Base-by-base conservation (phyloP, 768 basidiomycete genomes). In the Dioszegia hungarica region DNA sequence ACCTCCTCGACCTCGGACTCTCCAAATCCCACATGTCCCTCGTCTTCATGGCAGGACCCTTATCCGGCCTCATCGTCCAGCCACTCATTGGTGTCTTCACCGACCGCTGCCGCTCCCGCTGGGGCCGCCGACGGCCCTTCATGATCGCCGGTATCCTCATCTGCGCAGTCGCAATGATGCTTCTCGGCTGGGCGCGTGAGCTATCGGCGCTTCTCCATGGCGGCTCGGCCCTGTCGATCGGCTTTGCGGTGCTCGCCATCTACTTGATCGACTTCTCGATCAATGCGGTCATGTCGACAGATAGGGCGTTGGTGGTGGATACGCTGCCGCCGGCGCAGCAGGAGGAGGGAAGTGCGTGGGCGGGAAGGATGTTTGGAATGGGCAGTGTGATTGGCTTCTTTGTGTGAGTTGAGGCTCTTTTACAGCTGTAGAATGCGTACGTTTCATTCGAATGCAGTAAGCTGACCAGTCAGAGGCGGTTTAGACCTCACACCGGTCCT, bases 321-420 rank as follows among this genome's bases (percentile, higher is more conserved):
- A 87, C 82, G 0, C 75, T 94, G 3, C 86, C 90, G 0, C 78
- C 87, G 0, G 72, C 81, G 1, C 79, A 83, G 24, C 93, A 98
- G 73, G 84, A 91, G 5, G 79, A 82, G 9, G 92, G 88, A 0
- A 95, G 93, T 70, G 93, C 93, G 0, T 98, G 93, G 93, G 93
- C 90, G 0, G 90, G 89, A 0, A 79, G 87, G n/a, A 93, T 95
- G 90, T 78, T 88, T 41, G 89, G 89, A 1, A 67, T 92, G 25
- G 93, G 93, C 11, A 85, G 88, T 54, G 86, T 94, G 0, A 79
- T 85, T 1, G 92, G 91, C 0, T 94, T 92, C 75, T 94, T 88
- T 68, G 80, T 89, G 91, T 92, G 63, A 64, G 88, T 80, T 1
- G 3, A 10, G n/a, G 29, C 17, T 22, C 25, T n/a, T 5, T n/a